A percentile compares a stretch with the other conserved stretches of the same genome.
phyloP scores from a whole-genome alignment of 169 alveolate genomes.

The Plasmodium vivax region DNA sequence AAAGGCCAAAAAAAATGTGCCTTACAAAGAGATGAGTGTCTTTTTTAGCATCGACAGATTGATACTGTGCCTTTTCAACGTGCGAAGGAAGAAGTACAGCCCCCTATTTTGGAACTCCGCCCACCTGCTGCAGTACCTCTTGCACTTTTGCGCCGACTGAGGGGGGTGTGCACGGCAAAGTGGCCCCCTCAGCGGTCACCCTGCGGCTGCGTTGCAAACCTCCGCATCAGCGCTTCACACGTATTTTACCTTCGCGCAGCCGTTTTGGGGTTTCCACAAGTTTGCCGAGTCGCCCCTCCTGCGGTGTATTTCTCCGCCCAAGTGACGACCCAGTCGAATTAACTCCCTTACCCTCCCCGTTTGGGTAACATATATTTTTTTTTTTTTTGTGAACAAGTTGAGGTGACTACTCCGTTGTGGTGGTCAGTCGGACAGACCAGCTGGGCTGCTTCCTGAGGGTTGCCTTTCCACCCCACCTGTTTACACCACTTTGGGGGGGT shows the following conservation, averaged over 20 bases:
- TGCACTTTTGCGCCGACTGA: conserved; percentile 23
- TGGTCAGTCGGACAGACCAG: neutral
- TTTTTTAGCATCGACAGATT: conserved; percentile 15
- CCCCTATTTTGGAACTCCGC: conserved; percentile 53
- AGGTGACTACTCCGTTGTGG: neutral
- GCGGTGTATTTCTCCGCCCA: neutral
- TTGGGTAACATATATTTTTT: neutral
- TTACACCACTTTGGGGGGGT: neutral
- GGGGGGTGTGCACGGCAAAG: neutral
- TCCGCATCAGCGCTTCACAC: neutral
- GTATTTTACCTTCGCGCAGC: neutral
- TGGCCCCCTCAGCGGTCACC: neutral
- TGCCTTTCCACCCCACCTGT: neutral
- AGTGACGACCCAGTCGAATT: neutral
- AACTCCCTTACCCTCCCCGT: neutral
- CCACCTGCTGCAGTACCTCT: conserved; percentile 32
- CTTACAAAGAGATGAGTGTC: conserved; percentile 1
- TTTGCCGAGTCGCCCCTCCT: neutral
- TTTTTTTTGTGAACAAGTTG: neutral
- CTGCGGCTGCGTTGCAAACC: neutral
- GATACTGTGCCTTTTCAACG: conserved; percentile 35
- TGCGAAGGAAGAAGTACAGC: conserved; percentile 36
- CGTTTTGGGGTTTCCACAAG: neutral
- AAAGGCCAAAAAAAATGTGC: neutral
- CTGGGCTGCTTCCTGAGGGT: neutral